Conservation (phyloP, 2,329 filamentous ascomycete genomes). For the Sclerotinia sclerotiorum region DNA sequence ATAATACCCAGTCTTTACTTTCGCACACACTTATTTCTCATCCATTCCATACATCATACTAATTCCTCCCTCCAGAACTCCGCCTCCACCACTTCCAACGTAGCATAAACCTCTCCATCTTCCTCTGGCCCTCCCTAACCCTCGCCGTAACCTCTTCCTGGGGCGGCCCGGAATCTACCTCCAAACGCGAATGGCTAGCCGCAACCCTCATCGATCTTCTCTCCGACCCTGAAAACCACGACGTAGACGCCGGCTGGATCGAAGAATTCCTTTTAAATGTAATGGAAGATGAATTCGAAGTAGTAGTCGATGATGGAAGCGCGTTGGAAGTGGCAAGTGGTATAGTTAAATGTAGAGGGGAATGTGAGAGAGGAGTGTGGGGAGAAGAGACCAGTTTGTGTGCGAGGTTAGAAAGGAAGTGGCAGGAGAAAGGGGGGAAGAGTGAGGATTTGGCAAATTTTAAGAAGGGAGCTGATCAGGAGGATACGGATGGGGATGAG, state of each 20-base stretch:
- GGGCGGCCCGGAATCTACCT: constrained; percentile 77
- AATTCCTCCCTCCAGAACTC: not conserved
- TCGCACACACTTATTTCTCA: not conserved
- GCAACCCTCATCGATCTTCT: constrained; percentile 84
- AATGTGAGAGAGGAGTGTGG: constrained; percentile 58
- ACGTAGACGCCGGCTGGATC: constrained; percentile 74
- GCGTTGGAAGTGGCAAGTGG: constrained; percentile 70
- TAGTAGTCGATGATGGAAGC: constrained; percentile 87
- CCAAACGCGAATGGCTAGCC: constrained; percentile 97
- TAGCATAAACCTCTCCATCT: constrained; percentile 78
- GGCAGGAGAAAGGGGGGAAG: constrained; percentile 61
- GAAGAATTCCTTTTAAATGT: constrained; percentile 84
- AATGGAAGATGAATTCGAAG: constrained; percentile 95
- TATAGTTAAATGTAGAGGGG: constrained; percentile 69
- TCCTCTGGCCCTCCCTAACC: constrained; percentile 84
- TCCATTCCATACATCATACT: constrained; percentile 17
- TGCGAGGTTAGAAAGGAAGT: constrained; percentile 61
- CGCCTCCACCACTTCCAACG: constrained; percentile 75
- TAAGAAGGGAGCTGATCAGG: constrained; percentile 55
- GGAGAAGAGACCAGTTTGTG: constrained; percentile 64
- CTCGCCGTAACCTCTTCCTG: constrained; percentile 84
- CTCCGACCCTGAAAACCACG: constrained; percentile 46
- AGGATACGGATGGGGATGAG: constrained; percentile 57
- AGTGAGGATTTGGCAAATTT: constrained; percentile 50
- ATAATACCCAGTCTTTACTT: no score